Base-by-base conservation (phyloP, 2,329 filamentous ascomycete genomes). In the Fusarium agapanthi region DNA sequence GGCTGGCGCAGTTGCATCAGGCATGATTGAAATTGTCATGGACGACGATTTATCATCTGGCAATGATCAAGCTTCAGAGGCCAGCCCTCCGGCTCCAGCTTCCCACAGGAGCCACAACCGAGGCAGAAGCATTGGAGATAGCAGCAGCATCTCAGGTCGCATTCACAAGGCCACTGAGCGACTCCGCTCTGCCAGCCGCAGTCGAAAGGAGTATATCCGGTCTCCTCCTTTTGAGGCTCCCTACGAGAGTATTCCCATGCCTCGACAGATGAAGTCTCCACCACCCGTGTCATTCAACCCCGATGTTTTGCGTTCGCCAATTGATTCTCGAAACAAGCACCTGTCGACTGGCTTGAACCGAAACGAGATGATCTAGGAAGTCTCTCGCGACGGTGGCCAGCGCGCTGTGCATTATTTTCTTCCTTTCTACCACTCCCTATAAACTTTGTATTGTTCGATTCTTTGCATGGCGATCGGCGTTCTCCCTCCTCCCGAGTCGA, bases 1-100 rank as follows among this genome's bases (percentile, higher is more conserved):
- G 50, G 84, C 85, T 69, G 84, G 86, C 67, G 84, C 84, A 5
- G 73, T 84, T 22, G 85, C 84, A 13, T 86, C 88, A 0, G 89
- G 87, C 9, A 87, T 89, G 76, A 91, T 92, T 71, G 89, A 92
- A 78, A 90, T 92, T 68, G 88, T 92, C 55, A 90, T 90, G 86
- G 89, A 91, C 71, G 88, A 90, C 5, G 87, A 89, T 11, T 85
- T 88, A 24, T 78, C 73, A 16, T 71, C 75, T 8, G 69, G 73
- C 8, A 77, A 74, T 22, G 76, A 78, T 12, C 58, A 48, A 30
- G 53, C 66, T 26, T 60, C 56, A n/a, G 64, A 70, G 24, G 74
- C 78, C 26, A 73, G 76, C 56, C 81, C 18, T 71, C 78, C 18
- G 18, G 69, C 53, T 15, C 81, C 81, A 14, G 79, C 80, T 4